phyloP scores from a whole-genome alignment of 2,329 filamentous ascomycete genomes.

The Aspergillus carbonarius region DNA sequence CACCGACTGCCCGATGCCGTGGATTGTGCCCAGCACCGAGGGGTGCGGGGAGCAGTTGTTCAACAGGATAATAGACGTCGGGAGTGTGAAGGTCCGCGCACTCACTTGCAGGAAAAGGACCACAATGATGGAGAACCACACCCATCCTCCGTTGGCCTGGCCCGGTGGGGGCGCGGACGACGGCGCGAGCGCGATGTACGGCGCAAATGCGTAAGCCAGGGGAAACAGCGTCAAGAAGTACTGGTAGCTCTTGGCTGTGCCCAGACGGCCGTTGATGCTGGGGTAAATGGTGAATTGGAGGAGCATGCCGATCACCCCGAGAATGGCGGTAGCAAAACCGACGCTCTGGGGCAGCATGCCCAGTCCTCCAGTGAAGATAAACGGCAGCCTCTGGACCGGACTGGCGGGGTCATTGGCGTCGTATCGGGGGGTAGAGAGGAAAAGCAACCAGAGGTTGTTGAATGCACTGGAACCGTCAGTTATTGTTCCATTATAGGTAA shows the following conservation, averaged over 20 bases:
- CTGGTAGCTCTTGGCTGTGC: slow-evolving; percentile 67
- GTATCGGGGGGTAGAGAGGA: slow-evolving; percentile 70
- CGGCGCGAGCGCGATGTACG: slow-evolving; percentile 69
- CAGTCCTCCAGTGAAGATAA: slow-evolving; percentile 67
- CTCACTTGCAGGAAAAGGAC: slow-evolving; percentile 69
- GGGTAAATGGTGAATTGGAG: slow-evolving; percentile 73
- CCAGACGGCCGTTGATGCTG: slow-evolving; percentile 63
- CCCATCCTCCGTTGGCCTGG: slow-evolving; percentile 42
- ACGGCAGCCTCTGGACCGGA: slow-evolving; percentile 50
- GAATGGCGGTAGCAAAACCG: slow-evolving; percentile 71
- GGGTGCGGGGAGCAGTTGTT: slow-evolving; percentile 63
- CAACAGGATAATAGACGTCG: slow-evolving; percentile 58
- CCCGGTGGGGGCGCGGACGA: slow-evolving; percentile 47
- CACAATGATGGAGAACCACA: slow-evolving; percentile 66
- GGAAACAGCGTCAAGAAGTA: slow-evolving; percentile 69
- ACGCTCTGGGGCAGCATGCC: slow-evolving; percentile 69
- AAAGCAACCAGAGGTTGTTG: slow-evolving; percentile 74
- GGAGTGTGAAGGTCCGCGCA: slow-evolving; percentile 68
- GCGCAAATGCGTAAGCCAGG: slow-evolving; percentile 67
- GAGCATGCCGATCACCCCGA: slow-evolving; percentile 70
- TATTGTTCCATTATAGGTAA: neutral
- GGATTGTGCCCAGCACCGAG: slow-evolving; percentile 59
- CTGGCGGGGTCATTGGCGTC: slow-evolving; percentile 39
- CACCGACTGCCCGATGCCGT: slow-evolving; percentile 59
- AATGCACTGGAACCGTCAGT: slow-evolving; percentile 57